Conservation (phyloP, 805 yeast species). For the Diddensiella transvaalensis region DNA sequence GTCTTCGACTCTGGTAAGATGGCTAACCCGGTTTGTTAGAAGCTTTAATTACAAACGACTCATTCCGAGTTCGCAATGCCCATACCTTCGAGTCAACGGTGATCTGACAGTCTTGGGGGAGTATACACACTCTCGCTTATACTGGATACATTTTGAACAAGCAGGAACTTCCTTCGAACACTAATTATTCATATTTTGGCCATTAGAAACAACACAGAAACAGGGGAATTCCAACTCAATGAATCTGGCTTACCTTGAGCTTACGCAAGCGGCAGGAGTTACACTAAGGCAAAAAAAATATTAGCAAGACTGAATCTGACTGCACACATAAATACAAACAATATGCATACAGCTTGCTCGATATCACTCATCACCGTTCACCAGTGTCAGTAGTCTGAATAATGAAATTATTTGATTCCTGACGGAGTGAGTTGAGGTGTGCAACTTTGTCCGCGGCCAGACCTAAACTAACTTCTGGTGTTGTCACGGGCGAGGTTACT, state of each 20-base stretch:
- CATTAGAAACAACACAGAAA: too few relatives aligned
- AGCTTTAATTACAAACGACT: too few relatives aligned
- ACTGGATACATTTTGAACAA: constrained; percentile 70
- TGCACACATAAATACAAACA: too few relatives aligned
- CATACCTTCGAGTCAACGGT: constrained; percentile 69
- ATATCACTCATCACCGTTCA: constrained; percentile 26
- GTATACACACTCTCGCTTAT: constrained; percentile 71
- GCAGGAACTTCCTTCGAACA: constrained; percentile 77
- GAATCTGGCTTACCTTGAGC: constrained; percentile 40
- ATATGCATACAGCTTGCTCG: constrained; percentile 30
- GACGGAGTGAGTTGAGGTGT: too few relatives aligned
- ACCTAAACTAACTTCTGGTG: too few relatives aligned
- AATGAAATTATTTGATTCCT: too few relatives aligned
- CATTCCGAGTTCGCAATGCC: not conserved
- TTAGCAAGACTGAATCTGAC: too few relatives aligned
- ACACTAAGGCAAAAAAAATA: constrained; percentile 44
- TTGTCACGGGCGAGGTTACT: too few relatives aligned
- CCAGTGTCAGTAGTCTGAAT: too few relatives aligned
- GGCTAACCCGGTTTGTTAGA: too few relatives aligned
- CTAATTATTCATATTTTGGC: too few relatives aligned
- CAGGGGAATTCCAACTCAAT: not conserved
- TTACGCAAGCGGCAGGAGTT: constrained; percentile 81
- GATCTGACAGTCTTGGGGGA: constrained; percentile 76
- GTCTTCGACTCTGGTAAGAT: constrained; percentile 71
- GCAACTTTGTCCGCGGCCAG: too few relatives aligned